phyloP scores from a whole-genome alignment of 129 eudicot genomes.

The Flaveria linearis region DNA sequence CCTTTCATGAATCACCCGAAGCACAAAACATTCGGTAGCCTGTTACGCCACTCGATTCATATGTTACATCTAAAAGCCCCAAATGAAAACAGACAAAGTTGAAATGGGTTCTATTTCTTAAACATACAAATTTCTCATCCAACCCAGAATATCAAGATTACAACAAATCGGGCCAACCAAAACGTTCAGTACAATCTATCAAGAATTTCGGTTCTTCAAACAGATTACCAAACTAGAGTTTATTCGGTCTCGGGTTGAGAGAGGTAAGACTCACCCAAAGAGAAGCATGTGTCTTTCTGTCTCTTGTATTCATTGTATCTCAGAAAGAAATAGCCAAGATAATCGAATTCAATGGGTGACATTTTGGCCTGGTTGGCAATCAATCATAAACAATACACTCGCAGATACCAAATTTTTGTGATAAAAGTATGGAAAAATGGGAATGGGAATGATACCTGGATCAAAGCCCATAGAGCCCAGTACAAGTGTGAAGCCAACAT shows the following conservation, averaged over 20 bases:
- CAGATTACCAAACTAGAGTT: conserved; percentile 1
- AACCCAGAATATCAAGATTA: conserved; percentile 22
- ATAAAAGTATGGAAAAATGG: neutral
- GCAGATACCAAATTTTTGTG: neutral
- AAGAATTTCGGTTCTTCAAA: conserved; percentile 23
- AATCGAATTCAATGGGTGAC: conserved; percentile 93
- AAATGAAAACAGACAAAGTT: neutral
- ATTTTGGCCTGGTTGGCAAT: conserved; percentile 66
- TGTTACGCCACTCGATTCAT: neutral
- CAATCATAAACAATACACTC: neutral
- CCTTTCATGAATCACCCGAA: neutral
- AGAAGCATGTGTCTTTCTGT: conserved; percentile 58
- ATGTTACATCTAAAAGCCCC: neutral
- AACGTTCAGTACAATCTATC: conserved; percentile 16
- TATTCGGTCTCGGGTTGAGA: conserved; percentile 30
- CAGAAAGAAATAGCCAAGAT: conserved; percentile 82
- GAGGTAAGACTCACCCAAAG: conserved; percentile 50
- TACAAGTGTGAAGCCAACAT: conserved; percentile 89
- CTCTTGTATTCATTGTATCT: conserved; percentile 81
- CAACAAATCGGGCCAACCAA: neutral
- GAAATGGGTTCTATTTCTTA: neutral
- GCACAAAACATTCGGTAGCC: neutral
- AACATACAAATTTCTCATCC: conserved; percentile 3
- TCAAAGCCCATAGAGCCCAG: conserved; percentile 98
- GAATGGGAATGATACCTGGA: conserved; percentile 59